Evolutionary conservation across 306 rosid genomes (phyloP), one percentile per base, ranked within the genome.

Genomic region (Glycine soja): DNA sequence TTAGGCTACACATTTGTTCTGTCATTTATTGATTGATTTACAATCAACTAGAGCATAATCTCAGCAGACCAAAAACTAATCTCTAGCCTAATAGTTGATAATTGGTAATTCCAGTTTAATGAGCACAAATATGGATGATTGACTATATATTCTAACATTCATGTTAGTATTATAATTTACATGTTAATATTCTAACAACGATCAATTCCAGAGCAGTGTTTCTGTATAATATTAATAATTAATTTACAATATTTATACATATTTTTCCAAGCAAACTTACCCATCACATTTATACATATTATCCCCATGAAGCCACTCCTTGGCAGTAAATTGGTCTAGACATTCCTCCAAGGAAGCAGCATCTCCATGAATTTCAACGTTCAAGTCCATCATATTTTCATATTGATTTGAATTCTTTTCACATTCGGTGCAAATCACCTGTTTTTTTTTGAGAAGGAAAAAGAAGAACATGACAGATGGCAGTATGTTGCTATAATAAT

Each of bases 361-460:
- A 75, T 93, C 94, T 71, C 99, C 99, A 19, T 95, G 98, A 85
- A 95, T 95, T 81, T 95, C 99, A 63, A 95, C 99, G 4, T 97
- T 93, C 84, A 95, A 90, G 86, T 95, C 99, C 99, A 95, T 91
- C 99, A 95, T 95, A 87, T 85, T 90, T 81, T 95, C 99, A 76
- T 88, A 92, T 74, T 90, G 97, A 81, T 90, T 95, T 70, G 99
- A 95, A 82, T 86, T 74, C 72, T 90, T 90, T 4, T 87, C 77
- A 81, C 99, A 95, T 56, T 86, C 81, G 30, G 98, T 89, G 88
- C 99, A 95, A 76, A 90, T 88, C 50, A 95, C 99, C 99, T 95
- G 69, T 61, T 80, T 63, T 80, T 63, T 42, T 40, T 18, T 74
- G 43, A 79, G 30, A 24, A 24, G 11, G 19, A 59, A 52, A 50